A percentile compares a stretch with the other conserved stretches of the same genome.
phyloP scores from a whole-genome alignment of 2,329 filamentous ascomycete genomes.

The Cladophialophora yegresii region DNA sequence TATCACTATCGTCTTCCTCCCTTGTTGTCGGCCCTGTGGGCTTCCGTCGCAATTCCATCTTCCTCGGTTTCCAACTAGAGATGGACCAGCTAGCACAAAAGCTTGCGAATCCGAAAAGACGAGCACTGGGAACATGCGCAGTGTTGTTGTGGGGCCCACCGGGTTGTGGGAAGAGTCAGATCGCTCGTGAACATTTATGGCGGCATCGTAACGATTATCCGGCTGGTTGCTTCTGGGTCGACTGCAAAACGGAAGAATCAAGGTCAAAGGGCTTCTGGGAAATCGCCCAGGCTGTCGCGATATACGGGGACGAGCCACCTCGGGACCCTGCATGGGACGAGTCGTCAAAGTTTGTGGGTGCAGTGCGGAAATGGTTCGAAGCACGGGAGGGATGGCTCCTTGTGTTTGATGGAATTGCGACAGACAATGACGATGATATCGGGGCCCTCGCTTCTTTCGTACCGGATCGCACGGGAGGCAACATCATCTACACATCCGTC shows the following conservation, averaged over 20 bases:
- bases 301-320: conserved; percentile 49
- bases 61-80: conserved; percentile 63
- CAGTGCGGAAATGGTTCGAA: conserved; percentile 65
- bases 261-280: conserved; percentile 65
- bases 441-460: conserved; percentile 60
- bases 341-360: conserved; percentile 54
- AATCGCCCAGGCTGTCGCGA: conserved; percentile 61
- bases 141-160: conserved; percentile 66
- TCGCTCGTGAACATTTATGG: conserved; percentile 69
- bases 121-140: conserved; percentile 61
- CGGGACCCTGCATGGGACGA: conserved; percentile 32
- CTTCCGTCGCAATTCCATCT: conserved; percentile 64
- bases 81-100: conserved; percentile 61
- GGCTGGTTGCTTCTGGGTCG: conserved; percentile 70
- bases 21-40: conserved; percentile 55
- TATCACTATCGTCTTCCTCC: conserved; percentile 31
- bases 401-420: conserved; percentile 67
- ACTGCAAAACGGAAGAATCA: conserved; percentile 61
- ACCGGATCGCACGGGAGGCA: conserved; percentile 64
- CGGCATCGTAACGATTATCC: conserved; percentile 60
- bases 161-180: conserved; percentile 68
- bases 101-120: conserved; percentile 60
- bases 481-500: conserved; percentile 69
- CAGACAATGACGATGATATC: conserved; percentile 57
- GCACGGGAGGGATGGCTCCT: conserved; percentile 65